A percentile compares a stretch with the other conserved stretches of the same genome.
Conservation (phyloP, 169 alveolate genomes). For the Plasmodium gonderi region DNA sequence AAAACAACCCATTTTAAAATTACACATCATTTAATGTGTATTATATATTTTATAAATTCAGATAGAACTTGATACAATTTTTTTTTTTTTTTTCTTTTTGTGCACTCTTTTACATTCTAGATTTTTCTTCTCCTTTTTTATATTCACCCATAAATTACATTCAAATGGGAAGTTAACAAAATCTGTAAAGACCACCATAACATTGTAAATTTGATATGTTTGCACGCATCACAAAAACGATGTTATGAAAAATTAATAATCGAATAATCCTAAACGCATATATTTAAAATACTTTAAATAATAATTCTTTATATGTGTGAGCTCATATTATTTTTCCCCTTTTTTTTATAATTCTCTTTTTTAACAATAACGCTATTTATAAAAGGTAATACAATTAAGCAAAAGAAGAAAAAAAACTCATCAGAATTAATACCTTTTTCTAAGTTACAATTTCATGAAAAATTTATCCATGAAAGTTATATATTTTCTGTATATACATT, state of each 20-base stretch:
- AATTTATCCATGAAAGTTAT: not conserved
- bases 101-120: not conserved
- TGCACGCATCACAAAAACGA: not conserved
- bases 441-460: not conserved
- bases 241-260: not conserved
- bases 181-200: not conserved
- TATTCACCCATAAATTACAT: not conserved
- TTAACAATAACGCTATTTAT: not conserved
- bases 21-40: not conserved
- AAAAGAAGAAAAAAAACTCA: not conserved
- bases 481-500: not conserved
- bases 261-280: not conserved
- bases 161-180: not conserved
- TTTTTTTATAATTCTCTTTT: not conserved
- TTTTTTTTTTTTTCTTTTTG: not conserved
- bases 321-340: not conserved
- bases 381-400: not conserved
- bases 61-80: not conserved
- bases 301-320: not conserved
- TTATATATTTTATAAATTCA: not conserved
- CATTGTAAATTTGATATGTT: not conserved
- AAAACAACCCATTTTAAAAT: not conserved
- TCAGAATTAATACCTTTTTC: not conserved
- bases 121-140: not conserved
- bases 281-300: not conserved